Conservation (phyloP, 345 rosid genomes). For the Noccaea bulbosa region DNA sequence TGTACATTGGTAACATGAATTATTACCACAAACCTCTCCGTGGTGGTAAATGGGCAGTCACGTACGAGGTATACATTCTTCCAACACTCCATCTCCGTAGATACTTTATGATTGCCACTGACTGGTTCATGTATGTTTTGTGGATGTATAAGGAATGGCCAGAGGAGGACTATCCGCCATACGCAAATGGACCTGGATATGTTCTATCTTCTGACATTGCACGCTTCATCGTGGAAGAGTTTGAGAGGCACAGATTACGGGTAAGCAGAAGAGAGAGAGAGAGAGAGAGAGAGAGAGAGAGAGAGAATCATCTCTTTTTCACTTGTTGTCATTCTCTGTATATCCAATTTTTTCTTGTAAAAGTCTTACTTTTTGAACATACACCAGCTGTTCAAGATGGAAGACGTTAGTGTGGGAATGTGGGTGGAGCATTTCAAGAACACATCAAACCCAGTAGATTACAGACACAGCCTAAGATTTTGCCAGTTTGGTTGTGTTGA, state of each 20-base stretch:
- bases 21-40: constrained; percentile 88
- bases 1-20: constrained; percentile 87
- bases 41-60: constrained; percentile 95
- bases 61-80: constrained; percentile 71
- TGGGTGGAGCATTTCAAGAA: constrained; percentile 93
- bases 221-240: constrained; percentile 69
- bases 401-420: constrained; percentile 99
- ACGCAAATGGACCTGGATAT: constrained; percentile 97
- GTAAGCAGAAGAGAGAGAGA: constrained; percentile 44
- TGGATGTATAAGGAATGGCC: constrained; percentile 81
- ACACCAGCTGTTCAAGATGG: constrained; percentile 95
- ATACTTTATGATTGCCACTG: background rate
- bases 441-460: constrained; percentile 66
- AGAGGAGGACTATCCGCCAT: constrained; percentile 96
- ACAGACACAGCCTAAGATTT: constrained; percentile 78
- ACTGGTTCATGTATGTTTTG: constrained; percentile 14
- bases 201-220: constrained; percentile 81
- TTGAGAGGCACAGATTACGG: constrained; percentile 76
- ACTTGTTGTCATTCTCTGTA: background rate
- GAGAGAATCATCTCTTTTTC: constrained; percentile 15
- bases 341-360: background rate
- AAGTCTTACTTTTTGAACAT: background rate
- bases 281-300: constrained; percentile 1
- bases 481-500: constrained; percentile 94
- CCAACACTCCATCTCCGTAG: constrained; percentile 16